Percentiles rank a stretch among this genome's conserved stretches.
These are phyloP conservation scores for Coemansia sp. DNA, from an alignment of 192 early-diverging fungal species.

Conservation along the genomic window DNA sequence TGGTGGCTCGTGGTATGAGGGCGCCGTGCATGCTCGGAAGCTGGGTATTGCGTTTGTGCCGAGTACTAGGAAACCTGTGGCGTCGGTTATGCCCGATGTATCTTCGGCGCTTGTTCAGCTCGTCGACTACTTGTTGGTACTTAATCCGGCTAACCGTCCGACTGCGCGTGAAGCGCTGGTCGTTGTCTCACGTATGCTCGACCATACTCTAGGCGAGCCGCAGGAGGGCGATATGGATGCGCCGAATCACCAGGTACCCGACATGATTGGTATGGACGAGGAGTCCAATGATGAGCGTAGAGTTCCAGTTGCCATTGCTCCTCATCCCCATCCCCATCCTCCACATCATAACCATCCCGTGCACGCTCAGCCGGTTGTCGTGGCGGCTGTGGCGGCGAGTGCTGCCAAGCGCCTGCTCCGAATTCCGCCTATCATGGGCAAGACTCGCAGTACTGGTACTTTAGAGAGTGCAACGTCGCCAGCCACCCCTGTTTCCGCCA, in stretches of 20 bases:
- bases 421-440: slow-evolving; percentile 2
- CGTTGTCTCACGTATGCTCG: slow-evolving; percentile 50
- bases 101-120: slow-evolving; percentile 62
- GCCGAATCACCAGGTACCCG: neutral
- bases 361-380: neutral
- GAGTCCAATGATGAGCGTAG: neutral
- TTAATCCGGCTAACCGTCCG: slow-evolving; percentile 77
- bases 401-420: slow-evolving; percentile 1
- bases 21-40: slow-evolving; percentile 66
- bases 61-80: slow-evolving; percentile 57
- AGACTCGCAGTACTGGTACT: slow-evolving; percentile 6
- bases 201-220: slow-evolving; percentile 39
- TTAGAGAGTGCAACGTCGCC: neutral
- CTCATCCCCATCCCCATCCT: no score
- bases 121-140: slow-evolving; percentile 72
- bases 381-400: slow-evolving; percentile 9
- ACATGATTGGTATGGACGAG: neutral
- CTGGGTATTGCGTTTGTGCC: slow-evolving; percentile 70
- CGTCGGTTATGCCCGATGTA: slow-evolving; percentile 63
- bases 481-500: neutral
- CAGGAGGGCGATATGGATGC: slow-evolving; percentile 13
- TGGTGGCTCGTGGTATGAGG: slow-evolving; percentile 74
- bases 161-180: slow-evolving; percentile 75
- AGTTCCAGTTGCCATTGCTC: neutral
- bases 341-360: neutral